These are phyloP conservation scores for Vaccinium darrowii DNA, from an alignment of 148 eudicot genomes.

Conservation along the genomic window DNA sequence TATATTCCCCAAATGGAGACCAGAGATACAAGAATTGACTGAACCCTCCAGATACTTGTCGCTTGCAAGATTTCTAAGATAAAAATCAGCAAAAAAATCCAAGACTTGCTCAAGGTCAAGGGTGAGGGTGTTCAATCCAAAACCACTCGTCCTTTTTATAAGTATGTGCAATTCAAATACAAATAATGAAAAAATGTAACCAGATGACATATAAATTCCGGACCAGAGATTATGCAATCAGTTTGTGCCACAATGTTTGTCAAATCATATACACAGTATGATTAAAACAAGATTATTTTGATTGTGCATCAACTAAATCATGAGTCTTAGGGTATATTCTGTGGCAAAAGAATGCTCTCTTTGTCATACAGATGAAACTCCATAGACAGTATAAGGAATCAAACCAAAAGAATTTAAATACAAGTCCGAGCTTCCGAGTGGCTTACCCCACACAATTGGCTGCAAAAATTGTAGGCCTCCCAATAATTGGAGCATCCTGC, in stretches of 20 bases:
- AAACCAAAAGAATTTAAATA: neutral
- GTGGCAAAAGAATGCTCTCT: neutral
- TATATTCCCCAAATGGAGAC: neutral
- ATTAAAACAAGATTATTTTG: constrained; percentile 2
- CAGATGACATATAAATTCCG: neutral
- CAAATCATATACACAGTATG: neutral
- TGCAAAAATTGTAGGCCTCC: constrained; percentile 58
- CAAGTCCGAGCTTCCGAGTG: constrained; percentile 13
- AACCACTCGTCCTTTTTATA: neutral
- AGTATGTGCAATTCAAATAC: neutral
- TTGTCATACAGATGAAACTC: neutral
- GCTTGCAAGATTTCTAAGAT: neutral
- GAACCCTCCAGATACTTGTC: constrained; percentile 23
- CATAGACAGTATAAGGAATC: neutral
- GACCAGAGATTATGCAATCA: too few species aligned
- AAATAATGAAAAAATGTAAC: neutral
- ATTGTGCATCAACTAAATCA: neutral
- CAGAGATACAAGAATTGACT: constrained; percentile 15
- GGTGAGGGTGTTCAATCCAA: neutral
- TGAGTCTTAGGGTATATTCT: neutral
- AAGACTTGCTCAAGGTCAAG: neutral
- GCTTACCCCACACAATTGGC: constrained; percentile 40
- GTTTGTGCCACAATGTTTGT: too few species aligned
- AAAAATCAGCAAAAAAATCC: neutral
- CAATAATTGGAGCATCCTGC: constrained; percentile 77